Evolutionary conservation across 2,329 filamentous ascomycete species (phyloP), one percentile per base, ranked within the genome.

Genomic region (Neopestalotiopsis rosae): DNA sequence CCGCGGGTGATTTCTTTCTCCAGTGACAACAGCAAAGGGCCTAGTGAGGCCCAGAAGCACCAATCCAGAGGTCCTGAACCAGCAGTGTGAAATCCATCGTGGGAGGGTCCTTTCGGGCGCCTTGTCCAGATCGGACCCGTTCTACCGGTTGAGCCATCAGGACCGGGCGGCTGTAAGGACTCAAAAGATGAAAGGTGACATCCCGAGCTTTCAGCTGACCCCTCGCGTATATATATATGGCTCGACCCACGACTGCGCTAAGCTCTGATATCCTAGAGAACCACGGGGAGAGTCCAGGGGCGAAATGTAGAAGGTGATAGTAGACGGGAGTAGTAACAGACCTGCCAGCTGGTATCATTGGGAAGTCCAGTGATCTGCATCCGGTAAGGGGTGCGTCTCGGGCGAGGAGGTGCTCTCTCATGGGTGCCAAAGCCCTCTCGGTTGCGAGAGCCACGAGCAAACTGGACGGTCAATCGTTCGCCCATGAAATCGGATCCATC

Each of bases 341-440:
- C 96, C 96, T 99, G 96, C 96, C 96, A 99, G 90, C 95, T 98
- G 88, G 96, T 99, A 88, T 98, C 95, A 85, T 90, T 91, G 81
- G 95, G 95, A 83, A 99, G 94, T 86, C 95, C 95, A 87, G 93
- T 93, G 79, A 99, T 97, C 83, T 95, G 92, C 96, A 99, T 98
- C 82, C 96, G 93, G 83, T 95, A 94, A 75, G 94, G 91, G 75
- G 96, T 99, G 82, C 96, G 94, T 79, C 96, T 92, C 73, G 96
- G 96, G 79, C 96, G 93, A 74, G 89, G 88, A 72, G 87, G 84
- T 67, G 82, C 84, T 75, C 89, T 87, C 77, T 91, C 89, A 73
- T 87, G 84, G 75, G 80, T 81, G 75, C 83, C 82, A 75, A 86
- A 86, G 71, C 78, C 80, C 76, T 82, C 81, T 69, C 87, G 85